These are phyloP conservation scores for Fusarium sp. DNA, from an alignment of 2,329 filamentous ascomycete species.

Conservation along the genomic window DNA sequence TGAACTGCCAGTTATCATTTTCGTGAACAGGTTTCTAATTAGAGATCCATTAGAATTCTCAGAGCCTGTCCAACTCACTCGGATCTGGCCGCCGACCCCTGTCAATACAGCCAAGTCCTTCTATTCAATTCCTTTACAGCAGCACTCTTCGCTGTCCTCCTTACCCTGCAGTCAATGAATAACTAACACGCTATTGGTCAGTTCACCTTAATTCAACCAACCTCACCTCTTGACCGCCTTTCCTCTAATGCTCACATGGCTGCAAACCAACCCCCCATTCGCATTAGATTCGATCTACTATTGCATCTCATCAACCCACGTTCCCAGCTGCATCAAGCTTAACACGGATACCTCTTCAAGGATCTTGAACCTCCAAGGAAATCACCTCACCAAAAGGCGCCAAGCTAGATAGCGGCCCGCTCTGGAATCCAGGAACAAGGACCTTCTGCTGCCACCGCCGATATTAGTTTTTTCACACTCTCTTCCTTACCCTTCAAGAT, in stretches of 20 bases:
- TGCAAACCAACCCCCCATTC: conserved; percentile 19
- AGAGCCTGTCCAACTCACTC: conserved; percentile 4
- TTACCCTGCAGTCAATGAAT: conserved; percentile 29
- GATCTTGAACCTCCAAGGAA: conserved; percentile 13
- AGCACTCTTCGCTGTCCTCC: neutral
- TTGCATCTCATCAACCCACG: conserved; percentile 25
- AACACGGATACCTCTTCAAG: conserved; percentile 18
- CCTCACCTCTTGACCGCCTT: conserved; percentile 41
- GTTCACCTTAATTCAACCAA: neutral
- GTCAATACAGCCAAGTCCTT: conserved; percentile 13
- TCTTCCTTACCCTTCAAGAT: conserved; percentile 14
- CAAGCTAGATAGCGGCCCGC: conserved; percentile 40
- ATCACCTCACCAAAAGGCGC: conserved; percentile 10
- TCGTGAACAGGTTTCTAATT: conserved; percentile 13
- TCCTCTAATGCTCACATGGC: conserved; percentile 36
- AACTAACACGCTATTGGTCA: conserved; percentile 16
- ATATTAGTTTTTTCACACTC: conserved; percentile 17
- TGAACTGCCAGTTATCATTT: conserved; percentile 26
- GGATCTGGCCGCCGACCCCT: conserved; percentile 17
- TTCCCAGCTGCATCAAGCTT: conserved; percentile 24
- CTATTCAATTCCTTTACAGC: neutral
- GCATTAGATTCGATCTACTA: conserved; percentile 32
- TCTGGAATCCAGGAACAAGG: conserved; percentile 44
- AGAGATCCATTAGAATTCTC: conserved; percentile 2
- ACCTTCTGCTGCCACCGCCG: conserved; percentile 30